Conservation (phyloP, 2,329 filamentous ascomycete genomes). For the Stachybotrys chartarum region DNA sequence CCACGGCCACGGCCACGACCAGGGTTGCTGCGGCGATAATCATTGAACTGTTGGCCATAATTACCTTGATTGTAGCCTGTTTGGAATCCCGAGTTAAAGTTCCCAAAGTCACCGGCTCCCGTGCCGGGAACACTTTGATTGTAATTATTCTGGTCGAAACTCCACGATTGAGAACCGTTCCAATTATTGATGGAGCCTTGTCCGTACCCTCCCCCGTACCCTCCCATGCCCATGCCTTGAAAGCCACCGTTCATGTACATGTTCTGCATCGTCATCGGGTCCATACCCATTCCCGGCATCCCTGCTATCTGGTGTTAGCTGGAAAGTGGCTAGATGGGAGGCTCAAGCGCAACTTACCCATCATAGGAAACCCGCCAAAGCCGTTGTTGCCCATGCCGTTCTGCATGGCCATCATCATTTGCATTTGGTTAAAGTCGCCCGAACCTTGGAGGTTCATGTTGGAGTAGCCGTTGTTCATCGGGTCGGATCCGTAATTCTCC, state of each 20-base stretch:
- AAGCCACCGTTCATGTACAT: slow-evolving; percentile 76
- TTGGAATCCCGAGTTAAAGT: slow-evolving; percentile 69
- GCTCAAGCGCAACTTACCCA: slow-evolving; percentile 61
- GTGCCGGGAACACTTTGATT: slow-evolving; percentile 79
- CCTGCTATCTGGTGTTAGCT: slow-evolving; percentile 33
- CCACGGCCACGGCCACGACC: slow-evolving; percentile 60
- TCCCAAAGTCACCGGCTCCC: slow-evolving; percentile 73
- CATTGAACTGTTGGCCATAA: slow-evolving; percentile 70
- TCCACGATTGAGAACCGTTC: slow-evolving; percentile 77
- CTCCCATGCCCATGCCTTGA: slow-evolving; percentile 77
- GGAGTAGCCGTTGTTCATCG: slow-evolving; percentile 41
- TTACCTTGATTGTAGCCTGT: slow-evolving; percentile 79
- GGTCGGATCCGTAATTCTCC: slow-evolving; percentile 26
- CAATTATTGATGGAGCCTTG: slow-evolving; percentile 68
- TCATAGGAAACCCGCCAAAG: slow-evolving; percentile 64
- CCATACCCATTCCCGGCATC: slow-evolving; percentile 81
- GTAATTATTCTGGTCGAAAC: slow-evolving; percentile 83
- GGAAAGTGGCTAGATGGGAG: neutral
- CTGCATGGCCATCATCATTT: slow-evolving; percentile 73
- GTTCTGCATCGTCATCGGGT: slow-evolving; percentile 67
- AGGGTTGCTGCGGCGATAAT: slow-evolving; percentile 64
- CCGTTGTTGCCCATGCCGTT: slow-evolving; percentile 52
- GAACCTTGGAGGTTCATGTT: slow-evolving; percentile 53
- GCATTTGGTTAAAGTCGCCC: slow-evolving; percentile 69
- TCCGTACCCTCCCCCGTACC: slow-evolving; percentile 56